Evolutionary conservation across 805 yeast species (phyloP).

Genomic region (Teunomyces kruisii): DNA sequence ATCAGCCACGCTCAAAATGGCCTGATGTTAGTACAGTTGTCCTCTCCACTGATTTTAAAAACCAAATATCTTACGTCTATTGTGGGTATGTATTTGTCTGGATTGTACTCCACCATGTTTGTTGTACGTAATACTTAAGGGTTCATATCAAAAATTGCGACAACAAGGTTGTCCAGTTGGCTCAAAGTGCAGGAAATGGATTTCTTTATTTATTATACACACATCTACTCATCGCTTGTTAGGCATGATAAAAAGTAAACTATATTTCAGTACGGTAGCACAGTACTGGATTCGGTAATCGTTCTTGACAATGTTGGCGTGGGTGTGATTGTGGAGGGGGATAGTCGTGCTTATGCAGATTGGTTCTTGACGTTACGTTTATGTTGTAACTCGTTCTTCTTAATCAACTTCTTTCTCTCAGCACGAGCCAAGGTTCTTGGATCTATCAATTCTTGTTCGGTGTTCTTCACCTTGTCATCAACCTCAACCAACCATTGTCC

Average conservation of each 20-base stretch:
- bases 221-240: not conserved
- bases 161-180: not conserved
- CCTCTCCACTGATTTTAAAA: not conserved
- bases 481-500: slow-evolving; percentile 96
- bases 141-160: not conserved
- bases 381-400: slow-evolving; percentile 82
- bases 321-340: not conserved
- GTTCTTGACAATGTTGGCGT: not conserved
- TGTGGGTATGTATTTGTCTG: slow-evolving; percentile 52
- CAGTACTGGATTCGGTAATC: not conserved
- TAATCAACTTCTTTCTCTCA: slow-evolving; percentile 80
- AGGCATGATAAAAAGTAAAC: not conserved
- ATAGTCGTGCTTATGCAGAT: slow-evolving; percentile 5
- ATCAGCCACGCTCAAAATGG: slow-evolving; percentile 70
- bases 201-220: slow-evolving; percentile 1
- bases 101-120: slow-evolving; percentile 12
- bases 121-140: not conserved
- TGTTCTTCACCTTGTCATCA: slow-evolving; percentile 62
- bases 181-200: not conserved
- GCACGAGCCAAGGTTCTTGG: slow-evolving; percentile 81
- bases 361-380: slow-evolving; percentile 66
- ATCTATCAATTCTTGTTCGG: slow-evolving; percentile 65
- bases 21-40: slow-evolving; percentile 41
- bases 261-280: not conserved
- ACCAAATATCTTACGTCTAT: slow-evolving; percentile 51